phyloP scores from a whole-genome alignment of 2,329 filamentous ascomycete species.

The Dothideomycetes sp. region DNA sequence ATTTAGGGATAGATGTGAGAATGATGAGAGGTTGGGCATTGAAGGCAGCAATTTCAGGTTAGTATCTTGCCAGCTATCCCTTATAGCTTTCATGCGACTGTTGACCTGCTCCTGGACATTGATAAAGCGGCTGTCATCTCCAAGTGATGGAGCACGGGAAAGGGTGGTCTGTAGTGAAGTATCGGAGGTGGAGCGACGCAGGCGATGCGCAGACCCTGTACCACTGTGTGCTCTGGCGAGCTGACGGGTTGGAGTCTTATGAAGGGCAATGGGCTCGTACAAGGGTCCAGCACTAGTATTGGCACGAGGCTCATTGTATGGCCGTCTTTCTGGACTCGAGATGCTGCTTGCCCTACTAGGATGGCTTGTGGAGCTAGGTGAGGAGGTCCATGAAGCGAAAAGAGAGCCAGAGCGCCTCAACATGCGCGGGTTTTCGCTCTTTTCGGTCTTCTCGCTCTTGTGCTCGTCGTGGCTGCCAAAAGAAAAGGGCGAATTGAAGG shows the following conservation, averaged over 20 bases:
- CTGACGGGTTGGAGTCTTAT: neutral
- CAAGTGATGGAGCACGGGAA: slow-evolving; percentile 70
- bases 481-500: slow-evolving; percentile 17
- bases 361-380: neutral
- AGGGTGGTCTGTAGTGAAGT: slow-evolving; percentile 63
- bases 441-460: neutral
- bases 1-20: slow-evolving; percentile 22
- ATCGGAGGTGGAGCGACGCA: slow-evolving; percentile 60
- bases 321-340: too few species aligned
- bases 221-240: neutral
- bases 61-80: slow-evolving; percentile 76
- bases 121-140: slow-evolving; percentile 71
- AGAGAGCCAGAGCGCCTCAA: slow-evolving; percentile 6
- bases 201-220: too few species aligned
- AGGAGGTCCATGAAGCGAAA: slow-evolving; percentile 5
- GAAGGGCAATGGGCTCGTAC: too few species aligned
- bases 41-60: slow-evolving; percentile 50
- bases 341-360: too few species aligned
- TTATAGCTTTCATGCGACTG: slow-evolving; percentile 78
- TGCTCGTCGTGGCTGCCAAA: slow-evolving; percentile 4
- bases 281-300: too few species aligned
- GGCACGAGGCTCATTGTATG: too few species aligned
- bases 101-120: slow-evolving; percentile 79
- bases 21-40: slow-evolving; percentile 38
- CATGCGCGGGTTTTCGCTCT: neutral